A percentile compares a stretch with the other conserved stretches of the same genome.
phyloP scores from a whole-genome alignment of 371 early-diverging fungal species.

The Syncephalis fuscata region DNA sequence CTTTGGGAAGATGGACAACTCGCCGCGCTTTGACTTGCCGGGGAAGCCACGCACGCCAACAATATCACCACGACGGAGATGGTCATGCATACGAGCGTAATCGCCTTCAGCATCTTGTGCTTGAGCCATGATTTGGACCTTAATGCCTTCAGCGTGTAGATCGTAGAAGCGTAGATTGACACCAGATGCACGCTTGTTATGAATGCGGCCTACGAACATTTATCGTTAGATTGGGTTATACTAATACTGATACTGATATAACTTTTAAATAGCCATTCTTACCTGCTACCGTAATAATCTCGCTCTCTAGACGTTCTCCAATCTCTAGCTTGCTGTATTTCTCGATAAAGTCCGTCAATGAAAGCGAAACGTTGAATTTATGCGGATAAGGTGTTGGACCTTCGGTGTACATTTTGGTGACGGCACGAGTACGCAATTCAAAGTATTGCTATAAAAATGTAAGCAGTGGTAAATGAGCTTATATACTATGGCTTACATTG shows the following conservation, averaged over 20 bases:
- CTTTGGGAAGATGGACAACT: constrained; percentile 90
- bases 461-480: not conserved
- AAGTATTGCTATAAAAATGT: constrained; percentile 67
- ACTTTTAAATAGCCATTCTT: constrained; percentile 14
- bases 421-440: constrained; percentile 79
- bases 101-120: constrained; percentile 64
- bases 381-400: constrained; percentile 90
- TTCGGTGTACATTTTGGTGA: constrained; percentile 61
- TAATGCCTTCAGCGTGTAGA: constrained; percentile 82
- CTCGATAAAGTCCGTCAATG: constrained; percentile 69
- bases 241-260: constrained; percentile 14
- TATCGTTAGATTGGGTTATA: too few relatives aligned
- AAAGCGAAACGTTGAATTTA: constrained; percentile 88
- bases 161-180: constrained; percentile 92
- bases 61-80: constrained; percentile 94
- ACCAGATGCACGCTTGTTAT: constrained; percentile 76
- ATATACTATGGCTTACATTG: constrained; percentile 25
- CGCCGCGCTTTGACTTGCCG: constrained; percentile 44
- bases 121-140: constrained; percentile 90
- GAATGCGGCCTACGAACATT: constrained; percentile 32
- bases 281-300: constrained; percentile 65
- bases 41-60: constrained; percentile 66
- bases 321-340: constrained; percentile 56
- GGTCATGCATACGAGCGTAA: constrained; percentile 63
- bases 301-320: constrained; percentile 56